phyloP scores from a whole-genome alignment of 208 protist genomes.

The Acanthamoeba royreba region DNA sequence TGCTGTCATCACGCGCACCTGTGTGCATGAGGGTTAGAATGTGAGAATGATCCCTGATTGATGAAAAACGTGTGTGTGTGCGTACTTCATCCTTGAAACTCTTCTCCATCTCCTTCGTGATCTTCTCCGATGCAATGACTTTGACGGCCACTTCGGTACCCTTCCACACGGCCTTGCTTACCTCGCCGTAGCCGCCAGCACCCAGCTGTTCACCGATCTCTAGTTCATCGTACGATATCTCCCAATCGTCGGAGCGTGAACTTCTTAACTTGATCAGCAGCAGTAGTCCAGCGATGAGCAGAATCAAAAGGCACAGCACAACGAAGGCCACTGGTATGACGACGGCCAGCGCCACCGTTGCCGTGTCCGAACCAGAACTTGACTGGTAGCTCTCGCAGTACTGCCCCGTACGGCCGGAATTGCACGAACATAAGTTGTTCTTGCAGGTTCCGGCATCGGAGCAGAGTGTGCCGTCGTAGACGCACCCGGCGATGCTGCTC shows the following conservation, averaged over 20 bases:
- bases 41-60: too few relatives aligned
- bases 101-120: constrained; percentile 29
- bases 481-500: neutral
- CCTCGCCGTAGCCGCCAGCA: neutral
- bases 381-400: neutral
- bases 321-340: neutral
- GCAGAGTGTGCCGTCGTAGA: neutral
- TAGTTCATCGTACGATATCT: constrained; percentile 1
- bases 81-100: constrained; percentile 23
- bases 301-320: neutral
- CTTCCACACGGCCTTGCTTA: neutral
- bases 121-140: neutral
- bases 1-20: constrained; percentile 62
- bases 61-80: too few relatives aligned
- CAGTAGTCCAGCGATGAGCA: neutral
- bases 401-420: neutral
- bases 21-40: constrained; percentile 70
- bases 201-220: constrained; percentile 10
- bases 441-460: neutral
- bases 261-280: neutral
- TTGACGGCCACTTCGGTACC: constrained; percentile 7
- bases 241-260: neutral
- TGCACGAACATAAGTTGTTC: neutral
- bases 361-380: neutral
- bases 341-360: neutral